Conservation (phyloP, 1,284 basidiomycete species). For the Ceratobasidium sp. region DNA sequence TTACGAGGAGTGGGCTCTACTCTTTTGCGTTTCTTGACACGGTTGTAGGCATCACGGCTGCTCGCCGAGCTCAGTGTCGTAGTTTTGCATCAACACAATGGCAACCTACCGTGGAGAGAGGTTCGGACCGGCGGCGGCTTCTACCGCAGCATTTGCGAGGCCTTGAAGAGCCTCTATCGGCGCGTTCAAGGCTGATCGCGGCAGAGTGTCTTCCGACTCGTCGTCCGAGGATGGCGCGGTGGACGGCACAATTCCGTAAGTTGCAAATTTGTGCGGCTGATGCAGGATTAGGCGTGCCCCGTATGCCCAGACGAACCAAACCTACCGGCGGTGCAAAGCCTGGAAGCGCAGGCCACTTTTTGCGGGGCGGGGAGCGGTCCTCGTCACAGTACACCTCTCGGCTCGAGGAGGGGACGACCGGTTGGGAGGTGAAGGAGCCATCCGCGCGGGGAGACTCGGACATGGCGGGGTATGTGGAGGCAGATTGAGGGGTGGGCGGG, state of each 20-base stretch:
- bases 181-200: constrained; percentile 82
- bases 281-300: constrained; percentile 12
- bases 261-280: constrained; percentile 88
- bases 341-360: constrained; percentile 80
- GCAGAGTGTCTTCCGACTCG: constrained; percentile 86
- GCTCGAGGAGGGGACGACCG: constrained; percentile 38
- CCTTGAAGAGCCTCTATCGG: constrained; percentile 94
- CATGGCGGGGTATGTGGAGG: constrained; percentile 36
- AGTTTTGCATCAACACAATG: background rate
- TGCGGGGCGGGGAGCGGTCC: constrained; percentile 45
- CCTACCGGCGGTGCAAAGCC: constrained; percentile 88
- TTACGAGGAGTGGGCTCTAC: constrained; percentile 88
- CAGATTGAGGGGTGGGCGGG: constrained; percentile 39
- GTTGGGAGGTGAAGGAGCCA: constrained; percentile 45
- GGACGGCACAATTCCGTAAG: constrained; percentile 86
- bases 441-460: constrained; percentile 55
- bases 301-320: constrained; percentile 45
- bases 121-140: constrained; percentile 81
- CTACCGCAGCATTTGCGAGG: constrained; percentile 91
- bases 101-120: constrained; percentile 48
- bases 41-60: constrained; percentile 39
- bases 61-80: background rate
- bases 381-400: constrained; percentile 34
- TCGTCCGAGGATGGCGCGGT: constrained; percentile 86
- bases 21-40: constrained; percentile 85